A percentile compares a stretch with the other conserved stretches of the same genome.
These are phyloP conservation scores for Termitomyces sp. DNA, from an alignment of 768 basidiomycete genomes.

Conservation along the genomic window DNA sequence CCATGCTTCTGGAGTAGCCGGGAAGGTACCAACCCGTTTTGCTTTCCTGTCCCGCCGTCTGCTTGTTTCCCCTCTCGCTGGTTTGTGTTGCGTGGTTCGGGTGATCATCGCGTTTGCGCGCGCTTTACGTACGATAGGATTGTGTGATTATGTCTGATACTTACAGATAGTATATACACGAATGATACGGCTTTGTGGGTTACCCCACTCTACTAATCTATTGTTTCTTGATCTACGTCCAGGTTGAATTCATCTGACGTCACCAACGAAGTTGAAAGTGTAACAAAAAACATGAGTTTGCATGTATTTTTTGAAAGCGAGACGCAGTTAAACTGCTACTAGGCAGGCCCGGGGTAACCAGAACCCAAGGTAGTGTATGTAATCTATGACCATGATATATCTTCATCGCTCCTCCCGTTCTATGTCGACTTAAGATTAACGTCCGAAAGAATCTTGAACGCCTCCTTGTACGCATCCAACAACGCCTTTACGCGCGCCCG, in stretches of 20 bases:
- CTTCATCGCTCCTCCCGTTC: constrained; percentile 5
- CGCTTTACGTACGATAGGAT: constrained; percentile 5
- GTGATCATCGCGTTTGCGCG: constrained; percentile 16
- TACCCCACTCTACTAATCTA: constrained; percentile 1
- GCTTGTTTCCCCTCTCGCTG: constrained; percentile 17
- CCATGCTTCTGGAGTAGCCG: neutral
- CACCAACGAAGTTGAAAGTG: neutral
- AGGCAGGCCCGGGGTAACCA: constrained; percentile 6
- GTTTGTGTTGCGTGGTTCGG: constrained; percentile 15
- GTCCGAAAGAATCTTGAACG: constrained; percentile 83
- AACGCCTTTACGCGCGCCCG: constrained; percentile 89
- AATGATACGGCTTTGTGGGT: constrained; percentile 19
- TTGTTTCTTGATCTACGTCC: too few species aligned
- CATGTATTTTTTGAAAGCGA: neutral
- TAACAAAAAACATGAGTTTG: neutral
- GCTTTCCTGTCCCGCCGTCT: constrained; percentile 11
- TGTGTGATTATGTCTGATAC: constrained; percentile 4
- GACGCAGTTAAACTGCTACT: constrained; percentile 2
- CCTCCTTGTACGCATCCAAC: constrained; percentile 93
- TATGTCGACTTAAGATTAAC: constrained; percentile 67
- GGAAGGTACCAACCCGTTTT: constrained; percentile 1
- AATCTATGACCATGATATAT: constrained; percentile 13
- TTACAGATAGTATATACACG: constrained; percentile 15
- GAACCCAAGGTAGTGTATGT: constrained; percentile 7
- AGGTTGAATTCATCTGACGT: too few species aligned